Evolutionary conservation across 805 yeast genomes (phyloP).

Genomic region (Starmerella tilneyi): DNA sequence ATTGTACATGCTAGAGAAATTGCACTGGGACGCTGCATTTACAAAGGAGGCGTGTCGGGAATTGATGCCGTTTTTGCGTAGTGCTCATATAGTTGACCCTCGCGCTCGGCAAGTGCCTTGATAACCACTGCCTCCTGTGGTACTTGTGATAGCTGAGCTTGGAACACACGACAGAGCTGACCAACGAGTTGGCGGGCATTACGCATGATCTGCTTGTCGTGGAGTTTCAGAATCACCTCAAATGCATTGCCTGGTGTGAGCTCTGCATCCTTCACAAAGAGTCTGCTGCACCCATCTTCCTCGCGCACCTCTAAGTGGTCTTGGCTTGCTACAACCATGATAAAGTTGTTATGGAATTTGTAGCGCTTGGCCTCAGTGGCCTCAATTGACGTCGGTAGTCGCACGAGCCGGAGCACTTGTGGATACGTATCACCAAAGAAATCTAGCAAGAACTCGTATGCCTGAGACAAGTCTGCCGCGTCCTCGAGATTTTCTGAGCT

Average conservation of each 20-base stretch:
- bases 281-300: conserved; percentile 18
- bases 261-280: conserved; percentile 21
- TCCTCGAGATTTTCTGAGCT: conserved; percentile 15
- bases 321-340: conserved; percentile 24
- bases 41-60: no score
- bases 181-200: conserved; percentile 11
- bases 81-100: conserved; percentile 6
- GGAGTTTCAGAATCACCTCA: conserved; percentile 2
- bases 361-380: conserved; percentile 6
- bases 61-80: not conserved
- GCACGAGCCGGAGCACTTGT: conserved; percentile 13
- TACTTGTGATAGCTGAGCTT: conserved; percentile 1
- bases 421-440: conserved; percentile 20
- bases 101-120: conserved; percentile 7
- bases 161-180: conserved; percentile 10
- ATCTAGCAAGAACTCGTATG: conserved; percentile 24
- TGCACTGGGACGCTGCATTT: no score
- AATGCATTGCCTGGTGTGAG: conserved; percentile 21
- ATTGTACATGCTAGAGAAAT: no score
- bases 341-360: conserved; percentile 21
- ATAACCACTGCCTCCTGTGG: not conserved
- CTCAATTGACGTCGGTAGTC: conserved; percentile 13
- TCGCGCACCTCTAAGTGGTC: conserved; percentile 22
- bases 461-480: conserved; percentile 15
- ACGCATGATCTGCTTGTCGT: conserved; percentile 2